These are phyloP conservation scores for Stachybotrys elegans DNA, from an alignment of 2,329 filamentous ascomycete genomes.

Conservation along the genomic window DNA sequence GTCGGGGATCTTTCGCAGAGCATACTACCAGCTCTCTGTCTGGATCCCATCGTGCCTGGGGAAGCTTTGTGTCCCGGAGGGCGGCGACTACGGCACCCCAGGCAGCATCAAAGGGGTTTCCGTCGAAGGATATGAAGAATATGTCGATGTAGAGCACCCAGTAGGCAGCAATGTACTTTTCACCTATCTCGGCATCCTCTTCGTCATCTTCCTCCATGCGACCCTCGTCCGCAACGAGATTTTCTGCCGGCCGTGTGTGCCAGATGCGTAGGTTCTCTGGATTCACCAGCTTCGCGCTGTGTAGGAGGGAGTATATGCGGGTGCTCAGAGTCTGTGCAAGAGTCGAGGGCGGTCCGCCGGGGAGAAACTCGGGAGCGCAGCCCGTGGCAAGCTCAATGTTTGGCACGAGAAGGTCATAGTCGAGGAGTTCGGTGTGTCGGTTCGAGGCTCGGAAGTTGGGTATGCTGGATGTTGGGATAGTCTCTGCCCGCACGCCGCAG, in stretches of 20 bases:
- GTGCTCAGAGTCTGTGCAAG: constrained; percentile 83
- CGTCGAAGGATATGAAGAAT: constrained; percentile 89
- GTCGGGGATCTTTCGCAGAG: constrained; percentile 49
- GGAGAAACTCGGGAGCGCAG: constrained; percentile 78
- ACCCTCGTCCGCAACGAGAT: constrained; percentile 40
- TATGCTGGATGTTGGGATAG: constrained; percentile 70
- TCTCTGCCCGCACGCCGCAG: constrained; percentile 84
- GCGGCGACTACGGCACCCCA: constrained; percentile 84
- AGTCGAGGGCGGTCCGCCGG: constrained; percentile 73
- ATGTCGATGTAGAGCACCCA: constrained; percentile 95
- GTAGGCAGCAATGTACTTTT: constrained; percentile 67
- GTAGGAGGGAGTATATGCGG: constrained; percentile 69
- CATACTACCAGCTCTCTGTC: constrained; percentile 79
- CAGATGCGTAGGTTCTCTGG: constrained; percentile 68
- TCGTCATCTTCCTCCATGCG: constrained; percentile 31
- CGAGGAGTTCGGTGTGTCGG: constrained; percentile 43
- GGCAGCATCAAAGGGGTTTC: constrained; percentile 85
- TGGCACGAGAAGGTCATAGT: constrained; percentile 76
- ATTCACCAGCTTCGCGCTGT: constrained; percentile 63
- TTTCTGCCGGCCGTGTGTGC: constrained; percentile 49
- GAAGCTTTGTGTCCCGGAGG: constrained; percentile 70
- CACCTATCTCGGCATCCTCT: constrained; percentile 24
- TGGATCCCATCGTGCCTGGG: constrained; percentile 74
- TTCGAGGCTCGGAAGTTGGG: constrained; percentile 54
- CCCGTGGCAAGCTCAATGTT: constrained; percentile 93